Conservation (phyloP, 176 grass and related monocot species). For the Echinochloa phyllopogon region DNA sequence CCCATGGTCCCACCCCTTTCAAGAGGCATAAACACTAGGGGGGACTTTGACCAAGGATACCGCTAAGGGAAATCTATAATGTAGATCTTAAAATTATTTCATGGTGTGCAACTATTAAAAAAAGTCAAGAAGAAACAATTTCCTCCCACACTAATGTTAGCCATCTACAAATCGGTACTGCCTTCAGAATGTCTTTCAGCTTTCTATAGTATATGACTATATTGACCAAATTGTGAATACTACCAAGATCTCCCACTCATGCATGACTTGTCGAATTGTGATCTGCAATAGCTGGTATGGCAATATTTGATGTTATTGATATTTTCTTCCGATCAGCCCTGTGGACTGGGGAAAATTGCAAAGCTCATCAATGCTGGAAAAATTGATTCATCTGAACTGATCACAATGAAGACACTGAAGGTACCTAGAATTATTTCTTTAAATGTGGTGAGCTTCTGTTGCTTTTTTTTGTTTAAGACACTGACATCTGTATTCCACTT, state of each 20-base stretch:
- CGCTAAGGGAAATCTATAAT: neutral
- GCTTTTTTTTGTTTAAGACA: conserved; percentile 26
- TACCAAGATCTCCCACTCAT: conserved; percentile 6
- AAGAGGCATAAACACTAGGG: neutral
- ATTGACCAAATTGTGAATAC: conserved; percentile 35
- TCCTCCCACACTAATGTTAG: neutral
- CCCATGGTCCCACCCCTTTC: neutral
- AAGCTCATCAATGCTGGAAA: conserved; percentile 92
- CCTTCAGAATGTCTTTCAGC: neutral
- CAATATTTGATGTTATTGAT: conserved; percentile 30
- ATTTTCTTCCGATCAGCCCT: conserved; percentile 60
- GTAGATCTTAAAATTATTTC: neutral
- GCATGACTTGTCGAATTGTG: neutral
- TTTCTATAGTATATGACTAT: conserved; percentile 6
- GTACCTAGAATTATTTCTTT: conserved; percentile 49
- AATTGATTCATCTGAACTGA: conserved; percentile 89
- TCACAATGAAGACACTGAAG: conserved; percentile 98
- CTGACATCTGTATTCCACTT: conserved; percentile 23
- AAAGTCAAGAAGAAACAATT: neutral
- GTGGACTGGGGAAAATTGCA: conserved; percentile 90
- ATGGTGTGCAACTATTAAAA: neutral
- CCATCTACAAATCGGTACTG: neutral
- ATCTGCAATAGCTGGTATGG: neutral
- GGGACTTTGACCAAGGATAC: neutral
- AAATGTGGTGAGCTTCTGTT: conserved; percentile 2